phyloP scores from a whole-genome alignment of 2,329 filamentous ascomycete species.

The Thielaviopsis euricoi region DNA sequence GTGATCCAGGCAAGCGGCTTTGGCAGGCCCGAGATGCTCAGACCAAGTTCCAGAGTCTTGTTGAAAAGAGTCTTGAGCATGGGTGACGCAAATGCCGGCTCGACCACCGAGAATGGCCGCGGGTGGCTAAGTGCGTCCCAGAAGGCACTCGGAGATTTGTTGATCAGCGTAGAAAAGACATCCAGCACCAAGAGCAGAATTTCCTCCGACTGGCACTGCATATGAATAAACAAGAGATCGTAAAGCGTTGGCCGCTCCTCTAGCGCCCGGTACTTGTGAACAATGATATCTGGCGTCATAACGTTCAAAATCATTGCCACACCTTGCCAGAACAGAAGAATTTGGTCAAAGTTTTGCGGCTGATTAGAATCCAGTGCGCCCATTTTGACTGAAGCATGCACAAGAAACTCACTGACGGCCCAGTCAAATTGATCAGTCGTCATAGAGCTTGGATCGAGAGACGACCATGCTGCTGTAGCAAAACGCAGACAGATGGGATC shows the following conservation, averaged over 20 bases:
- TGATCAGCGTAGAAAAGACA: constrained; percentile 52
- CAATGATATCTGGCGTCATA: constrained; percentile 57
- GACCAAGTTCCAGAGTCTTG: constrained; percentile 33
- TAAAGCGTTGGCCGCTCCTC: constrained; percentile 62
- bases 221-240: constrained; percentile 39
- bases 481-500: constrained; percentile 48
- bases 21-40: constrained; percentile 19
- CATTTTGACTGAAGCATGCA: constrained; percentile 47
- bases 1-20: constrained; percentile 64
- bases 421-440: constrained; percentile 68
- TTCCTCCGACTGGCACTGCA: constrained; percentile 33
- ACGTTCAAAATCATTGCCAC: constrained; percentile 57
- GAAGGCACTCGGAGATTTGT: constrained; percentile 62
- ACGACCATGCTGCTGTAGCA: constrained; percentile 52
- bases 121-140: constrained; percentile 80
- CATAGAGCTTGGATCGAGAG: constrained; percentile 42
- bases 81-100: constrained; percentile 63
- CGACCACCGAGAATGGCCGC: constrained; percentile 63
- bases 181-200: constrained; percentile 54
- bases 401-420: constrained; percentile 61
- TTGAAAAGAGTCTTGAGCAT: constrained; percentile 44
- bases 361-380: constrained; percentile 28
- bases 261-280: constrained; percentile 61
- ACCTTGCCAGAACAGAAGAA: constrained; percentile 67
- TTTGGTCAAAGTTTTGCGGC: constrained; percentile 23